A percentile compares a stretch with the other conserved stretches of the same genome.
Evolutionary conservation across 2,329 filamentous ascomycete genomes (phyloP).

Genomic region (Diaporthe capsici): DNA sequence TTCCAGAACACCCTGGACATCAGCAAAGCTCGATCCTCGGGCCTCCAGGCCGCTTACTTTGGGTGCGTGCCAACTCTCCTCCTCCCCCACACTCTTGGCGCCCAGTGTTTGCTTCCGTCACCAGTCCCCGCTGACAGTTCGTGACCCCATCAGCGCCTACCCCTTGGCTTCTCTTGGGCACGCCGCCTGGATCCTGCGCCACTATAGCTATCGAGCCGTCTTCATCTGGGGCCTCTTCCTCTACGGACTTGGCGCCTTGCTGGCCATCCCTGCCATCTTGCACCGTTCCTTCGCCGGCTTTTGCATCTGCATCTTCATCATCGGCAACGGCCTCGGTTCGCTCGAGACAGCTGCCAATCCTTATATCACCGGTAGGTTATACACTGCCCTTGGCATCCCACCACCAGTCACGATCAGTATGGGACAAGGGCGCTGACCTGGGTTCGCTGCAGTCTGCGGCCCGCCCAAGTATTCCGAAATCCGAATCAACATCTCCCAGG

Average conservation of each 20-base stretch:
- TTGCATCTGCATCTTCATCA: slow-evolving; percentile 79
- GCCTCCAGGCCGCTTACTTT: slow-evolving; percentile 76
- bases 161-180: slow-evolving; percentile 78
- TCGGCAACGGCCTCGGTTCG: slow-evolving; percentile 80
- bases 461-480: slow-evolving; percentile 80
- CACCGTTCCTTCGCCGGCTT: slow-evolving; percentile 80
- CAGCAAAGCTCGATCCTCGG: slow-evolving; percentile 69
- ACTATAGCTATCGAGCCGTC: slow-evolving; percentile 74
- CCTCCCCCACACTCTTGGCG: slow-evolving; percentile 32
- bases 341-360: slow-evolving; percentile 85
- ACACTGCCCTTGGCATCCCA: no score
- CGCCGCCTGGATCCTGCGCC: slow-evolving; percentile 76
- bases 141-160: slow-evolving; percentile 64
- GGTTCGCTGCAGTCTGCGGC: slow-evolving; percentile 55
- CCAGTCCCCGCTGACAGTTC: not conserved
- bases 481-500: slow-evolving; percentile 82
- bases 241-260: slow-evolving; percentile 73
- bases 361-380: slow-evolving; percentile 70
- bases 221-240: slow-evolving; percentile 78
- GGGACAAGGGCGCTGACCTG: not conserved
- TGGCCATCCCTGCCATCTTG: slow-evolving; percentile 70
- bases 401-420: not conserved
- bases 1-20: slow-evolving; percentile 71
- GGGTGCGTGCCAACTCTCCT: slow-evolving; percentile 57
- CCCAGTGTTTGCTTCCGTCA: not conserved